Percentiles rank a stretch among this genome's conserved stretches.
These are phyloP conservation scores for Hypericum androsaemum DNA, from an alignment of 345 rosid species.

Conservation along the genomic window DNA sequence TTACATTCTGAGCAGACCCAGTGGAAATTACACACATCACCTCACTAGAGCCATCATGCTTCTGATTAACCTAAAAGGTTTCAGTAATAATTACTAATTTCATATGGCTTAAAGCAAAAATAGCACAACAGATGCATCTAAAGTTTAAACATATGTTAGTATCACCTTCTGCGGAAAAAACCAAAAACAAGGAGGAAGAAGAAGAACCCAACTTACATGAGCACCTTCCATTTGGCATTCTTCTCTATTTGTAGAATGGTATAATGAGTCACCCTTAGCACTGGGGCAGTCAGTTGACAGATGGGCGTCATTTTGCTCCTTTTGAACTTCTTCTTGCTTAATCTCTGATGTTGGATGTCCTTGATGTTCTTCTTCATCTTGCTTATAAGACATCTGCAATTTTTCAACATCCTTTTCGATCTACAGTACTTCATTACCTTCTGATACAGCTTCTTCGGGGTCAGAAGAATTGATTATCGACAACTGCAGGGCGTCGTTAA, in stretches of 20 bases:
- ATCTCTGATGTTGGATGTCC: slow-evolving; percentile 12
- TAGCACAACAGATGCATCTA: not conserved
- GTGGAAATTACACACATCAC: slow-evolving; percentile 7
- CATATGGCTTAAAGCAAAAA: slow-evolving; percentile 8
- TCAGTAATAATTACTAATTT: slow-evolving; percentile 3
- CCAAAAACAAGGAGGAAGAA: not conserved
- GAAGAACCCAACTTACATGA: slow-evolving; percentile 23
- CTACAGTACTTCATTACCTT: slow-evolving; percentile 11
- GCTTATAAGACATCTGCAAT: slow-evolving; percentile 4
- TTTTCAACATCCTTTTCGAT: slow-evolving; percentile 7
- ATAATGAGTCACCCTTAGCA: slow-evolving; percentile 14
- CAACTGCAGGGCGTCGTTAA: slow-evolving; percentile 12
- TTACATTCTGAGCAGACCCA: slow-evolving; percentile 13
- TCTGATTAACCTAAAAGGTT: slow-evolving; percentile 15
- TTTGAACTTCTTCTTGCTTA: slow-evolving; percentile 7
- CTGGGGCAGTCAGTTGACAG: slow-evolving; percentile 13
- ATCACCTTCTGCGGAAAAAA: too few relatives aligned
- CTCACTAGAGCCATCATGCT: slow-evolving; percentile 16
- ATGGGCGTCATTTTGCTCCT: slow-evolving; percentile 9
- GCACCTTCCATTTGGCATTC: slow-evolving; percentile 12
- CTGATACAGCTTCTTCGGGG: slow-evolving; percentile 2
- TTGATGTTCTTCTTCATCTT: slow-evolving; percentile 13
- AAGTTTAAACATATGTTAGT: too few relatives aligned
- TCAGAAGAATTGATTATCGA: slow-evolving; percentile 10
- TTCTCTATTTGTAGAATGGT: slow-evolving; percentile 17